These are phyloP conservation scores for Salvia sclarea DNA, from an alignment of 305 asterid genomes.

Conservation along the genomic window DNA sequence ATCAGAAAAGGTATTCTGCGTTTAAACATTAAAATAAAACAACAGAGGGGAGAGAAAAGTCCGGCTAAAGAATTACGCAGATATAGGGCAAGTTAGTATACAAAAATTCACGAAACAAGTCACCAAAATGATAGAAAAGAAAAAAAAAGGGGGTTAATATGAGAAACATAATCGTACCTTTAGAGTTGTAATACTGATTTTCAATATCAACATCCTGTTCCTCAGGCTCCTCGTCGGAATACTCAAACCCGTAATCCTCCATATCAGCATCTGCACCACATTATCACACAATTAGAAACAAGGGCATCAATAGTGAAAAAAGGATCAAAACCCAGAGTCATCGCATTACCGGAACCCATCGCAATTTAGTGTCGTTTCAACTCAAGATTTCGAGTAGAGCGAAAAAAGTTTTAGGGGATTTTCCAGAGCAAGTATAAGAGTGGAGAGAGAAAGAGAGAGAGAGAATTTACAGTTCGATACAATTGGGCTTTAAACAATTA, in stretches of 20 bases:
- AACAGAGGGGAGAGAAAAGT: neutral
- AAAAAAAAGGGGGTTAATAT: neutral
- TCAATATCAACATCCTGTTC: constrained; percentile 96
- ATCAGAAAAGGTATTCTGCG: neutral
- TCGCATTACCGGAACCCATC: constrained; percentile 57
- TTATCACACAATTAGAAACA: constrained; percentile 1
- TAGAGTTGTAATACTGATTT: constrained; percentile 91
- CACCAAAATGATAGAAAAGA: neutral
- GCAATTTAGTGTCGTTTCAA: constrained; percentile 18
- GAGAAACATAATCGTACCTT: constrained; percentile 48
- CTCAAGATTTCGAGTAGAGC: constrained; percentile 29
- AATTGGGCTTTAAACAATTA: neutral
- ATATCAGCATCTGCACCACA: constrained; percentile 75
- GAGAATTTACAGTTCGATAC: neutral
- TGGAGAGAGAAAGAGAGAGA: neutral
- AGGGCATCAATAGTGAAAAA: constrained; percentile 13
- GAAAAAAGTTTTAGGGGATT: constrained; percentile 17
- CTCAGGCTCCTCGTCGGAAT: constrained; percentile 92
- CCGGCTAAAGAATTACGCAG: neutral
- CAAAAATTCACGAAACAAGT: neutral
- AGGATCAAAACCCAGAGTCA: neutral
- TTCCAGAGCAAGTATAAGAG: neutral
- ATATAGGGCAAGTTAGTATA: neutral
- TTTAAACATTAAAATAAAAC: neutral
- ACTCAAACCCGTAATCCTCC: constrained; percentile 97